A percentile compares a stretch with the other conserved stretches of the same genome.
These are phyloP conservation scores for Populus hybrid DNA, from an alignment of 441 rosid genomes.

Conservation along the genomic window DNA sequence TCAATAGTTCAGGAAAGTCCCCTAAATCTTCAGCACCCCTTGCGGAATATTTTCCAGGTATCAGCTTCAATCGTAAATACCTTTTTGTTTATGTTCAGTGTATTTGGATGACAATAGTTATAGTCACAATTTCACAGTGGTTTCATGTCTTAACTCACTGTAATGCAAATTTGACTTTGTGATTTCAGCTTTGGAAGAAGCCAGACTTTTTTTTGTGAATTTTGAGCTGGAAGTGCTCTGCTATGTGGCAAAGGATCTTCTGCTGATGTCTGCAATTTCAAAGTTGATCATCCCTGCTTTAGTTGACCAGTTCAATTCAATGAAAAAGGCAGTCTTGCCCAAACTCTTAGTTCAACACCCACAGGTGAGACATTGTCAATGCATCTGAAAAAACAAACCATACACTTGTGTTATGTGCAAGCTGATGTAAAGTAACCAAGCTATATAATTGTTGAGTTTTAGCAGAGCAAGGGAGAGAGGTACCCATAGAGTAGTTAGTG, in stretches of 20 bases:
- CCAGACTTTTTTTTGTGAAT: constrained; percentile 59
- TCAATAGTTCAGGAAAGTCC: constrained; percentile 55
- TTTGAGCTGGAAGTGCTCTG: constrained; percentile 70
- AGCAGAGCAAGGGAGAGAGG: background rate
- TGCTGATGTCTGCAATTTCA: constrained; percentile 54
- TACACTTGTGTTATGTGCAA: background rate
- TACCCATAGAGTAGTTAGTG: background rate
- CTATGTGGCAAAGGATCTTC: constrained; percentile 70
- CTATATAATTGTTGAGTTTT: background rate
- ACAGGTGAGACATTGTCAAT: constrained; percentile 37
- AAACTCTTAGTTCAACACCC: constrained; percentile 51
- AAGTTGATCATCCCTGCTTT: constrained; percentile 68
- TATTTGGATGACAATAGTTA: background rate
- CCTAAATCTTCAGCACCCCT: constrained; percentile 45
- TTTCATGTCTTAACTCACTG: background rate
- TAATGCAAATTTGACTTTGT: constrained; percentile 10
- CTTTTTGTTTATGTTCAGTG: background rate
- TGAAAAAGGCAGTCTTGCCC: constrained; percentile 55
- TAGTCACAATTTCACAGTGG: background rate
- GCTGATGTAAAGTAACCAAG: background rate
- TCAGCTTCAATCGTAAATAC: constrained; percentile 1
- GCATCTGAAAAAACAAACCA: background rate
- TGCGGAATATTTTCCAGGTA: constrained; percentile 82
- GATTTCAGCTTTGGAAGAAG: constrained; percentile 62
- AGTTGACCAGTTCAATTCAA: constrained; percentile 67